Evolutionary conservation across 306 rosid species (phyloP).

Genomic region (Corylus americana): DNA sequence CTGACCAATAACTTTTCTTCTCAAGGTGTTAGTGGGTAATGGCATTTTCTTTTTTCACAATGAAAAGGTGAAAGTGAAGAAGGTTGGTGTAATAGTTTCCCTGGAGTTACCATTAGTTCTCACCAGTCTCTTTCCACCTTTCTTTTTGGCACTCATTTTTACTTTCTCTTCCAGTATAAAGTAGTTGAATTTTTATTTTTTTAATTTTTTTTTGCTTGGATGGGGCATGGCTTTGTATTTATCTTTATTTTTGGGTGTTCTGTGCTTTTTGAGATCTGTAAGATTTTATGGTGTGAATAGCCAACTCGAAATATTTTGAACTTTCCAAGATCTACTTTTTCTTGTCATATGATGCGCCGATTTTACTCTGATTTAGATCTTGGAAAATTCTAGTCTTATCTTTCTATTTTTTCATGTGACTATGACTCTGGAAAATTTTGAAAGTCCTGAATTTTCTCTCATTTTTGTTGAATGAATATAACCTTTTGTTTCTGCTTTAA

Average conservation of each 20-base stretch:
- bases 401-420: not conserved
- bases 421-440: not conserved
- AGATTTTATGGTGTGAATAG: slow-evolving; percentile 8
- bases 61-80: slow-evolving; percentile 32
- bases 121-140: slow-evolving; percentile 43
- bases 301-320: not conserved
- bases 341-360: not conserved
- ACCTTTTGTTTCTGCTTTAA: no score
- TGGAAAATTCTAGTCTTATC: not conserved
- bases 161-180: slow-evolving; percentile 36
- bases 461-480: not conserved
- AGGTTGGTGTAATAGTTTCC: slow-evolving; percentile 45
- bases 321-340: slow-evolving; percentile 3
- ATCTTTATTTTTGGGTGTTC: slow-evolving; percentile 20
- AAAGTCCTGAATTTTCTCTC: not conserved
- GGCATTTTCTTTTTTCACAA: slow-evolving; percentile 18
- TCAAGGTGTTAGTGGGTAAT: slow-evolving; percentile 20
- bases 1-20: slow-evolving; percentile 11
- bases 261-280: slow-evolving; percentile 39
- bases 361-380: not conserved
- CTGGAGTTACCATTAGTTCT: slow-evolving; percentile 29
- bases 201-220: slow-evolving; percentile 23
- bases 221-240: slow-evolving; percentile 40
- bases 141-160: slow-evolving; percentile 27
- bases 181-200: slow-evolving; percentile 24